phyloP scores from a whole-genome alignment of 495 filamentous ascomycete genomes.

The Penicillium arizonense region DNA sequence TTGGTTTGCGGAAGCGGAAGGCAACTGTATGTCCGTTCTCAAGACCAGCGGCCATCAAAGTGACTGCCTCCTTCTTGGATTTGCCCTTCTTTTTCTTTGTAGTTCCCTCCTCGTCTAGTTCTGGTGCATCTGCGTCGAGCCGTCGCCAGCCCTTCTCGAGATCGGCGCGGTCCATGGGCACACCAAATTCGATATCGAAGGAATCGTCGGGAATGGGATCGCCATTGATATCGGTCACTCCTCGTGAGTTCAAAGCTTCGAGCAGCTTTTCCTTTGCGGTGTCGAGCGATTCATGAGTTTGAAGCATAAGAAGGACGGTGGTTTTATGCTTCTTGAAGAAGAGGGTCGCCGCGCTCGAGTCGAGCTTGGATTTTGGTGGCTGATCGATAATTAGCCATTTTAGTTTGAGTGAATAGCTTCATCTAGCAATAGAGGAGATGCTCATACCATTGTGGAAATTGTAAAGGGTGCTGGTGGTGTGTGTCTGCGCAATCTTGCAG shows the following conservation, averaged over 20 bases:
- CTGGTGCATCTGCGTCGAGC: conserved; percentile 38
- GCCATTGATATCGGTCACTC: conserved; percentile 43
- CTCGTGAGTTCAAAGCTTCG: conserved; percentile 43
- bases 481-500: not conserved
- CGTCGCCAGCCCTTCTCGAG: conserved; percentile 55
- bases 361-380: conserved; percentile 25
- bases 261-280: conserved; percentile 65
- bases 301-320: conserved; percentile 72
- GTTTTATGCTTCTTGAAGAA: conserved; percentile 77
- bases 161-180: conserved; percentile 55
- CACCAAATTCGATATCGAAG: conserved; percentile 52
- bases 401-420: not conserved
- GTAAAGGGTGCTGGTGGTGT: not conserved
- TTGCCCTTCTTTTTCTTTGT: conserved; percentile 37
- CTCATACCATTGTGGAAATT: conserved; percentile 18
- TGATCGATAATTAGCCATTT: not conserved
- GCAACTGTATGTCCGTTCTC: conserved; percentile 62
- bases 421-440: not conserved
- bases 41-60: conserved; percentile 48
- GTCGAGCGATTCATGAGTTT: conserved; percentile 57
- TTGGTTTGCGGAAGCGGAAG: conserved; percentile 57
- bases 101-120: conserved; percentile 25
- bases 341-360: conserved; percentile 57
- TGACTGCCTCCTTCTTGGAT: conserved; percentile 37
- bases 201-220: conserved; percentile 46